Evolutionary conservation across 2,329 filamentous ascomycete species (phyloP), one percentile per base, ranked within the genome.

Genomic region (Cladosporium halotolerans): DNA sequence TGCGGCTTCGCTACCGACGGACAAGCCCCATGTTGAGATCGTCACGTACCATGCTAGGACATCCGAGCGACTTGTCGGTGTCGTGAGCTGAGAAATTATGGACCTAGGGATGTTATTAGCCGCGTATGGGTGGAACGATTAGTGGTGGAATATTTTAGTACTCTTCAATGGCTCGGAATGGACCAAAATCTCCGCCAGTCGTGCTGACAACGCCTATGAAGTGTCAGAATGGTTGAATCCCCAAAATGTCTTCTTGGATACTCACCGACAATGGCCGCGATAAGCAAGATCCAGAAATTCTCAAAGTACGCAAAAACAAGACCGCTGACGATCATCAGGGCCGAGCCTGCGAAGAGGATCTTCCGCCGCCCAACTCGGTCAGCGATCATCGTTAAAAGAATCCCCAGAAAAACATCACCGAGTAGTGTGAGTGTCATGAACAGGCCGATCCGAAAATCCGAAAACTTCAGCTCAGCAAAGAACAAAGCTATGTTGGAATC

Each of bases 1-100:
- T 0, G 77, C 74, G 2, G 73, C 56, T 58, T 78, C 79, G 7
- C 74, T 80, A 2, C 81, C 81, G 4, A 76, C 60, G 0, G 78
- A 74, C 0, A 79, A 79, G 1, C 80, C 81, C 2, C 82, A 68
- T n/a, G 75, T 76, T 0, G 79, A 77, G 2, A 71, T 73, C 13
- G 78, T 81, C 39, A 84, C 77, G 60, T 86, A 84, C 83, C 83
- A 86, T 8, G 79, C 76, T 55, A 85, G 72, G n/a, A 86, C 81
- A 66, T 86, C 82, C 11, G 80, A 72, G 44, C 83, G 71, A 1
- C 76, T 78, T 31, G 73, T 67, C 0, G 77, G 73, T 0, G 70
- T 74, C 0, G 81, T 84, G 42, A 86, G 71, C 62, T 85, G 80
- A 4, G 81, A 79, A 7, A 86, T 64, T 33, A 79, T 81, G 0